Percentiles rank a stretch among this genome's conserved stretches.
Evolutionary conservation across 2,329 filamentous ascomycete species (phyloP).

Genomic region (Arthrobotrys musiformis): DNA sequence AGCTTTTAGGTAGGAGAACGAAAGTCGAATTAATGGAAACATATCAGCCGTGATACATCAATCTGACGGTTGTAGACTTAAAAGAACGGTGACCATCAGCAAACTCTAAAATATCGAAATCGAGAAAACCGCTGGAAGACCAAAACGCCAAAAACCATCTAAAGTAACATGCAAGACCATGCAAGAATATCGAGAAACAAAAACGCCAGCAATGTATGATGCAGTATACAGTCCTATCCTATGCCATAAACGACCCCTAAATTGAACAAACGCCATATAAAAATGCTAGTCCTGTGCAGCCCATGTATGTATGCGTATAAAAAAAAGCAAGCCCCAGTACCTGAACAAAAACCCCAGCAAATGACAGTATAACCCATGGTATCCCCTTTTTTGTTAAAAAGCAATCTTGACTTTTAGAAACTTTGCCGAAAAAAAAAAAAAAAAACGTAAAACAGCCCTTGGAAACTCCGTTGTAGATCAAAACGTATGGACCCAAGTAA

Average conservation of each 20-base stretch:
- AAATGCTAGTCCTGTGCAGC: neutral
- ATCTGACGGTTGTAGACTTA: too few relatives aligned
- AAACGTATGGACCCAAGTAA: neutral
- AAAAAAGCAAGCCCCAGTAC: neutral
- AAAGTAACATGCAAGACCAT: neutral
- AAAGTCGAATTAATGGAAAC: too few relatives aligned
- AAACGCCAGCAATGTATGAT: neutral
- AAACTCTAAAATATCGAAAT: neutral
- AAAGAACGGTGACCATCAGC: neutral
- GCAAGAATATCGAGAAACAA: neutral
- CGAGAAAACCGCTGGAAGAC: too few relatives aligned
- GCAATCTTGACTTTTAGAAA: neutral
- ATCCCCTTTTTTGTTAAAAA: neutral
- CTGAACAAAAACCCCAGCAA: neutral
- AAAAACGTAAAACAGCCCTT: too few relatives aligned
- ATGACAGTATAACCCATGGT: conserved; percentile 2
- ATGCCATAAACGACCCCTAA: neutral
- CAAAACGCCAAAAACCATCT: neutral
- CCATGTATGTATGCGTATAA: neutral
- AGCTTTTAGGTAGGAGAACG: too few relatives aligned
- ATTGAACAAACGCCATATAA: neutral
- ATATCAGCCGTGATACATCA: too few relatives aligned
- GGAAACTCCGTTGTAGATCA: neutral
- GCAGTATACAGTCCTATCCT: neutral
- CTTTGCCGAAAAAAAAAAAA: neutral